Evolutionary conservation across 768 basidiomycete species (phyloP), one percentile per base, ranked within the genome.

Genomic region (Mycena belliarum): DNA sequence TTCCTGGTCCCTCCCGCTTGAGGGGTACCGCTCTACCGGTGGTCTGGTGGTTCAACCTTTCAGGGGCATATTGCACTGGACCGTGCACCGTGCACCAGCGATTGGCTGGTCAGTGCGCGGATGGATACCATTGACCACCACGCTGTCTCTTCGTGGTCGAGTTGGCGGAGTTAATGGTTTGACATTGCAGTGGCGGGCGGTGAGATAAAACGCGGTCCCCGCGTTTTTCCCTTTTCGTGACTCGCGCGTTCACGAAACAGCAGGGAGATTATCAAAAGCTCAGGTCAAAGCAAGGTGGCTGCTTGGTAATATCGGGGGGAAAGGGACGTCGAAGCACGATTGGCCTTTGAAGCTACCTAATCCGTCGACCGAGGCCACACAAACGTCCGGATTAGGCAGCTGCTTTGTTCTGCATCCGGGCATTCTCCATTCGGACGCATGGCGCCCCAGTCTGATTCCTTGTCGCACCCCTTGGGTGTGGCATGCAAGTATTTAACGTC

Each of bases 161-260:
- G 12, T 35, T 35, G 46, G 14, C 57, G 57, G 51, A 43, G 29
- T 49, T 53, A 59, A 49, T n/a, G 51, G 38, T 53, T 46, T 52
- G 32, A 49, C 37, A 38, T 25, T 5, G n/a, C 18, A 26, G 43
- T 47, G 49, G 37, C 44, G 47, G 52, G 45, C 41, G 46, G 52
- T 54, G 58, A 29, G 52, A 59, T 35, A 52, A 54, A 44, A 59
- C 33, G 47, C 46, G 37, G 28, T 49, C 5, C 15, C 48, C 50
- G 50, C 57, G 51, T 59, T 59, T 59, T 52, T 25, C 3, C 41
- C 54, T 59, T 59, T 52, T 25, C 3, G 33, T 25, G n/a, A 41
- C 18, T 49, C 45, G 41, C 33, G n/a, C 28, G 10, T 6, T 6
- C 4, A 28, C 12, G 41, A 25, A 29, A 23, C 16, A 21, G 14